Conservation (phyloP, 768 basidiomycete genomes). For the Mycena capillaripes region DNA sequence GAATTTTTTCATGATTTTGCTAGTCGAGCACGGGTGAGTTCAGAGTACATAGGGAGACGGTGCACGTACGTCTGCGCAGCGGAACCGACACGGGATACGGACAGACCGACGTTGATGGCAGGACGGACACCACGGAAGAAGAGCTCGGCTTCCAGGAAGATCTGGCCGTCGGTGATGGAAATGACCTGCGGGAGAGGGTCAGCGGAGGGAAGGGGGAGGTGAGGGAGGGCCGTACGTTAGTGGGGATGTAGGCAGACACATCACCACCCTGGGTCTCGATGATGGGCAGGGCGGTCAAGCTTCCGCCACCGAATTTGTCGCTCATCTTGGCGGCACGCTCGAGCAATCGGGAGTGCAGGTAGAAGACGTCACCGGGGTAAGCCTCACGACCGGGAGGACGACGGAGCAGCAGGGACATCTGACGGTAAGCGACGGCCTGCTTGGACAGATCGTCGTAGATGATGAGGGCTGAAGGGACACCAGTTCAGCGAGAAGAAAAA, state of each 20-base stretch:
- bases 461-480: conserved; percentile 78
- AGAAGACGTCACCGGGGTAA: conserved; percentile 99
- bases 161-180: conserved; percentile 99
- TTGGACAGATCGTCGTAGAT: conserved; percentile 99
- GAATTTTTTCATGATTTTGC: conserved; percentile 99
- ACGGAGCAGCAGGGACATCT: conserved; percentile 99
- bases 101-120: conserved; percentile 99
- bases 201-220: not conserved
- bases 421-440: conserved; percentile 99
- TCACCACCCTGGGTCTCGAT: conserved; percentile 99
- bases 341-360: conserved; percentile 99
- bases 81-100: conserved; percentile 99
- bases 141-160: conserved; percentile 99
- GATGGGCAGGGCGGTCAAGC: conserved; percentile 98
- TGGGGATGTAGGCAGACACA: conserved; percentile 99
- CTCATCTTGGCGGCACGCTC: conserved; percentile 99
- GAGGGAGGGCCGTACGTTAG: conserved; percentile 71
- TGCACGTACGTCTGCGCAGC: conserved; percentile 96
- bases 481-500: conserved; percentile 1
- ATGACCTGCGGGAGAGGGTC: conserved; percentile 77
- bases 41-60: conserved; percentile 2
- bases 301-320: conserved; percentile 98
- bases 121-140: conserved; percentile 99
- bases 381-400: conserved; percentile 99
- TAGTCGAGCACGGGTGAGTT: conserved; percentile 41